Evolutionary conservation across 1,284 basidiomycete genomes (phyloP), one percentile per base, ranked within the genome.

Genomic region (Cutaneotrichosporon sp.): DNA sequence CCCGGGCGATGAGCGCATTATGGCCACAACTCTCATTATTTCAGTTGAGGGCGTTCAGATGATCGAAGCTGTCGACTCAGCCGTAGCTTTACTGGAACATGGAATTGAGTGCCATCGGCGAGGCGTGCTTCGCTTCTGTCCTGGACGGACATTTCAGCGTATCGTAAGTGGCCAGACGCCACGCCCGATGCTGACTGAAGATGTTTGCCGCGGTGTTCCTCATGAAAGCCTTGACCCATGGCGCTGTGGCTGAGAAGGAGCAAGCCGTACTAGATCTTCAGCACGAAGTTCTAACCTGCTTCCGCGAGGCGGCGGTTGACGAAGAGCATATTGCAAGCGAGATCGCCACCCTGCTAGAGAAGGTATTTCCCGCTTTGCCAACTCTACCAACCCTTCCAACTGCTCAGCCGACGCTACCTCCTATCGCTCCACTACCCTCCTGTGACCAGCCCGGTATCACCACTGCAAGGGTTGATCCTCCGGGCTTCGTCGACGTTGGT

Each of bases 181-280:
- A n/a, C n/a, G 12, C n/a, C 8, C 16, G 9, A 19, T 6, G 25
- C 42, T 43, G 9, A 43, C 16, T 2, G 14, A 27, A 52, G 51
- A 47, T 52, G 45, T 52, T 48, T n/a, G 51, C 51, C 3, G 20
- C 22, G 9, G 51, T 52, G 12, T 52, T 52, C 26, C 37, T 52
- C 19, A 48, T 52, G 51, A 52, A 52, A 38, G 47, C 35, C 8
- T 6, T 34, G n/a, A 19, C 20, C 9, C 46, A 27, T 31, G 51
- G 51, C 19, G 51, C 46, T 1, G 26, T 52, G 3, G 26, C 42
- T 5, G 25, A 47, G 22, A 26, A 42, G 6, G 51, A 48, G 19
- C 25, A 19, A 12, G 51, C 19, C 10, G 27, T 43, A 3, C 41
- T 38, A n/a, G 46, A 52, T 6, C 41, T 52, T 3, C 33, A 52